phyloP scores from a whole-genome alignment of 1,284 basidiomycete species.

The Bjerkandera adusta region DNA sequence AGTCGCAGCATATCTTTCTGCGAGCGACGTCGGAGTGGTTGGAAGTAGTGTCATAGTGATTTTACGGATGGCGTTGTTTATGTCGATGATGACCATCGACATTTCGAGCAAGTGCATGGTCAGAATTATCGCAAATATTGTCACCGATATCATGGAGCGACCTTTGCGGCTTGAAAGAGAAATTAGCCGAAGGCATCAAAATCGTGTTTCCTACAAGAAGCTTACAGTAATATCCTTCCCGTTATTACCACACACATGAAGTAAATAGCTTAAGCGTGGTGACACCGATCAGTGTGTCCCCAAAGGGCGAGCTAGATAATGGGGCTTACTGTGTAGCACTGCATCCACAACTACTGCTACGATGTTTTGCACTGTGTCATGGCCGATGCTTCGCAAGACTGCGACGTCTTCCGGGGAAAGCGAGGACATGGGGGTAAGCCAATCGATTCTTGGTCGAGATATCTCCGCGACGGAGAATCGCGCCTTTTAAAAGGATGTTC shows the following conservation, averaged over 20 bases:
- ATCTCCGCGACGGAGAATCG: no score
- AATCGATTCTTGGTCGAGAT: no score
- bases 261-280: not conserved
- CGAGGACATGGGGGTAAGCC: no score
- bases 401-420: not conserved
- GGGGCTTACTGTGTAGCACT: constrained; percentile 2
- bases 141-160: not conserved
- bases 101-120: constrained; percentile 8
- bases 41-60: constrained; percentile 8
- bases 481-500: no score
- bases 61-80: constrained; percentile 8
- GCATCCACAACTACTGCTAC: not conserved
- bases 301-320: not conserved
- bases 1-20: constrained; percentile 3
- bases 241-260: constrained; percentile 3
- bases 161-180: not conserved
- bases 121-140: constrained; percentile 2
- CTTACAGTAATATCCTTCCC: constrained; percentile 6
- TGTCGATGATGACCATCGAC: constrained; percentile 6
- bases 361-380: constrained; percentile 4
- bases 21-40: not conserved
- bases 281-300: not conserved
- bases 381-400: not conserved
- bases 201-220: not conserved
- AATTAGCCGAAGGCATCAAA: not conserved